Evolutionary conservation across 805 yeast genomes (phyloP), one percentile per base, ranked within the genome.

Genomic region (Sugiyamaella marilandica): DNA sequence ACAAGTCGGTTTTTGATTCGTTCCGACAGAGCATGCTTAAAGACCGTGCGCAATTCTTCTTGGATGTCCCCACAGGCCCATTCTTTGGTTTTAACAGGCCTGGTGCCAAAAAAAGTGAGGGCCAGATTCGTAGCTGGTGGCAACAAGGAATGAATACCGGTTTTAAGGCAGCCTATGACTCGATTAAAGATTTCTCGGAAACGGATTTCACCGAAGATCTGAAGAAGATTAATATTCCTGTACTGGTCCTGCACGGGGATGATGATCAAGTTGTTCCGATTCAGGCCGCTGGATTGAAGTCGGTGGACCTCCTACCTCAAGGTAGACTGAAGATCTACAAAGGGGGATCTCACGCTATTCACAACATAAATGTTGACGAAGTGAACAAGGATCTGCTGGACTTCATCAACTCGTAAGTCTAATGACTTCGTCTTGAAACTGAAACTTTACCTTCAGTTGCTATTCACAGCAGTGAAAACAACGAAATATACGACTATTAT

Each of bases 61-160:
- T 24, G 29, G 29, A 24, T 24, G 29, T 24, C 29, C 29, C 29
- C 29, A 24, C 7, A 3, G 29, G 29, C 3, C 29, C 29, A 24
- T 24, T 24, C 7, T 34, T 34, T 71, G 2, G 78, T 64, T 58
- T 77, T 78, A 47, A 51, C 37, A 51, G 54, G 10, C 45, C 14
- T 5, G 51, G 51, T 2, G 47, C 31, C 24, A 33, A 34, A 24
- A 32, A 33, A 5, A 13, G 33, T 5, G 37, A 51, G 48, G 51
- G 51, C 19, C 29, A 33, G 5, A 47, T 47, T 10, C 44, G 14
- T 18, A 51, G 43, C 24, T 51, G 54, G 54, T 51, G 54, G 54
- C 54, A 48, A 24, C 51, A 47, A 34, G 54, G 51, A 10, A 47
- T 43, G 49, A 41, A 10, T 32, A 47, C 50, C n/a, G 36, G 51